Conservation (phyloP, 2,329 filamentous ascomycete genomes). For the Claviceps sp. region DNA sequence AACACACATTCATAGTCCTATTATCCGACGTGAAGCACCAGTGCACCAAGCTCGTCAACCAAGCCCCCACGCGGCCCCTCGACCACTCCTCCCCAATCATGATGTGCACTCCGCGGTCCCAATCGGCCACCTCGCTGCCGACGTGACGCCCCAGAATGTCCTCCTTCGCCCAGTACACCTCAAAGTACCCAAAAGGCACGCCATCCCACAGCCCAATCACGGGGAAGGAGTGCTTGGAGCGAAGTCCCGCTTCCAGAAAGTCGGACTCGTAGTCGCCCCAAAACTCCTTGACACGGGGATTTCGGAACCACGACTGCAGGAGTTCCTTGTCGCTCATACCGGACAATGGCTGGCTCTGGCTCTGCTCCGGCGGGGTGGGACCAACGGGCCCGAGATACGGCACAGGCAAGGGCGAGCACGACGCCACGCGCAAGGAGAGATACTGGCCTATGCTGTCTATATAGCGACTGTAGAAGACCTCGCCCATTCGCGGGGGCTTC, state of each 20-base stretch:
- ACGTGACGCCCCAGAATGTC: constrained; percentile 62
- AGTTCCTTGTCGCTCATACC: constrained; percentile 40
- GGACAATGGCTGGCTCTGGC: constrained; percentile 26
- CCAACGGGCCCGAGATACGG: constrained; percentile 48
- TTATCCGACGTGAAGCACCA: constrained; percentile 67
- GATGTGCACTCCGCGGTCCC: constrained; percentile 78
- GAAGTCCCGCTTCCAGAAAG: constrained; percentile 55
- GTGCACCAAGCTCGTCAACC: constrained; percentile 80
- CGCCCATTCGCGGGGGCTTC: constrained; percentile 79
- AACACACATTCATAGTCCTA: constrained; percentile 66
- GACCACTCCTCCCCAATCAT: constrained; percentile 89
- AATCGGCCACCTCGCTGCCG: constrained; percentile 55
- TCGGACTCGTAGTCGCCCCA: constrained; percentile 59
- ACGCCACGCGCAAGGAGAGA: constrained; percentile 77
- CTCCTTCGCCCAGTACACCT: constrained; percentile 97
- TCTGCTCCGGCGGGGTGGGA: constrained; percentile 24
- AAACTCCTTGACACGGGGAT: constrained; percentile 67
- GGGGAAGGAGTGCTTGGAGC: constrained; percentile 67
- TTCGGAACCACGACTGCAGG: constrained; percentile 78
- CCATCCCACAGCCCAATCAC: constrained; percentile 90
- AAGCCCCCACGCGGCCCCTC: constrained; percentile 64
- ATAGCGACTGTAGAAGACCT: constrained; percentile 82
- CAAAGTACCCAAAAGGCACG: constrained; percentile 91
- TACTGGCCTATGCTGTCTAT: constrained; percentile 73
- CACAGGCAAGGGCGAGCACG: constrained; percentile 48